These are phyloP conservation scores for Collybiopsis confluens DNA, from an alignment of 768 basidiomycete species.

Conservation along the genomic window DNA sequence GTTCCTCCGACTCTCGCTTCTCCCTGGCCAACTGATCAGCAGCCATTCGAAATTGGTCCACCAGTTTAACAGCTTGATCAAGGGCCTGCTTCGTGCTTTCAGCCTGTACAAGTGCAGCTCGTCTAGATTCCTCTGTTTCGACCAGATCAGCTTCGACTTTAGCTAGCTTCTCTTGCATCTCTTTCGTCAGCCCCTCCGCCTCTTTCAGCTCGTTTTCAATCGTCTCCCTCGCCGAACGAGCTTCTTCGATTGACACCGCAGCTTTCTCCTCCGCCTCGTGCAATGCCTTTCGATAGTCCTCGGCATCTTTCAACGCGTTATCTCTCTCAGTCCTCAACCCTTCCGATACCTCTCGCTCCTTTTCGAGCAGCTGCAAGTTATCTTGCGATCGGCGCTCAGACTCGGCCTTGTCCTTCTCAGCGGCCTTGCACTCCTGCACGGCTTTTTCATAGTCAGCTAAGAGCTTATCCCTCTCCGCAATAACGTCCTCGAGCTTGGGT, in stretches of 20 bases:
- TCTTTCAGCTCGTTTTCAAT: neutral
- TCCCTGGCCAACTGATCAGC: conserved; percentile 3
- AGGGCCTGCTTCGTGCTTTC: neutral
- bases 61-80: neutral
- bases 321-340: neutral
- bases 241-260: neutral
- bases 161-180: neutral
- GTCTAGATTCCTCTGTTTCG: neutral
- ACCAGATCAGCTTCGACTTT: neutral
- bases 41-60: neutral
- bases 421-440: neutral
- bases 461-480: neutral
- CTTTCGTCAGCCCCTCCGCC: neutral
- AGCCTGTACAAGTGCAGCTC: neutral
- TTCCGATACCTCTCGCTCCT: conserved; percentile 3
- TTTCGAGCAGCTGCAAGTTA: neutral
- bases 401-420: conserved; percentile 7
- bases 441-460: conserved; percentile 2
- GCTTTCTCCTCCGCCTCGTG: neutral
- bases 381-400: conserved; percentile 3
- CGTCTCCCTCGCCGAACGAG: neutral
- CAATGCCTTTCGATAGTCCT: neutral
- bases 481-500: conserved; percentile 2
- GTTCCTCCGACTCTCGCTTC: neutral
- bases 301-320: neutral